Conservation (phyloP, 441 rosid genomes). For the Adansonia grandidieri region DNA sequence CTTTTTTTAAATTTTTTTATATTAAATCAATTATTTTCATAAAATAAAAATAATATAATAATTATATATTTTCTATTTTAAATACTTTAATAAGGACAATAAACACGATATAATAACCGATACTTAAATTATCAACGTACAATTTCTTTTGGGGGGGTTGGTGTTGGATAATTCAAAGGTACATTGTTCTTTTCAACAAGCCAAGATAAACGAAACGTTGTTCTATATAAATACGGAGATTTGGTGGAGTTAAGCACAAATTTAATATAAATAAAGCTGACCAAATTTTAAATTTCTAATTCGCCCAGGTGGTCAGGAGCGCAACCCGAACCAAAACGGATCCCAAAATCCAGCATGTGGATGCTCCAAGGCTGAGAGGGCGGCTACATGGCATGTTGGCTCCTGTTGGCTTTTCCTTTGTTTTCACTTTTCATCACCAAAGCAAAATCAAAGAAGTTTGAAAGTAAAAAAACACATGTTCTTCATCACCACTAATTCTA, state of each 20-base stretch:
- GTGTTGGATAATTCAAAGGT: neutral
- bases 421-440: neutral
- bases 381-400: constrained; percentile 12
- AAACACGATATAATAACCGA: too few relatives aligned
- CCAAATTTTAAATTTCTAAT: neutral
- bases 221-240: neutral
- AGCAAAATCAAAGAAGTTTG: neutral
- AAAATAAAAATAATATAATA: too few relatives aligned
- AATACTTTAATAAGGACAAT: too few relatives aligned
- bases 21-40: too few relatives aligned
- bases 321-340: constrained; percentile 14
- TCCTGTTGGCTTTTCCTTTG: neutral
- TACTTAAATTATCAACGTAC: too few relatives aligned
- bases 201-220: neutral
- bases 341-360: constrained; percentile 25
- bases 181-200: neutral
- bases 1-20: too few relatives aligned
- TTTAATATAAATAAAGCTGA: neutral
- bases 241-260: neutral
- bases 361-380: constrained; percentile 21
- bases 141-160: too few relatives aligned
- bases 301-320: neutral
- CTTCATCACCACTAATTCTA: neutral
- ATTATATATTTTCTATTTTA: too few relatives aligned
- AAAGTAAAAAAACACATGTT: neutral